phyloP scores from a whole-genome alignment of 768 basidiomycete species.

The Piloderma croceum region DNA sequence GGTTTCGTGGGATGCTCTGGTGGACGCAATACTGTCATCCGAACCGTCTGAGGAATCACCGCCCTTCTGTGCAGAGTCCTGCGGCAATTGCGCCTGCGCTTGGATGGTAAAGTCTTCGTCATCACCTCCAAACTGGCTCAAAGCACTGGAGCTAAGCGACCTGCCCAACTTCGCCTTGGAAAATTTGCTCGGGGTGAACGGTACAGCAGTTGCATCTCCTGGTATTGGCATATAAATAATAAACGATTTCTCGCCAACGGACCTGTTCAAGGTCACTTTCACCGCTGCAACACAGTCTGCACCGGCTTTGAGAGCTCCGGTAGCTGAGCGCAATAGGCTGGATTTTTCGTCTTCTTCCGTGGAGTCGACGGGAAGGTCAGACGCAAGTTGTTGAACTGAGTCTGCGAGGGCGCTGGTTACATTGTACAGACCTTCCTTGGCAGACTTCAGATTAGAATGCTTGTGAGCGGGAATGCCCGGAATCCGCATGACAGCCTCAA shows the following conservation, averaged over 20 bases:
- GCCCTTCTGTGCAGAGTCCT: slow-evolving; percentile 20
- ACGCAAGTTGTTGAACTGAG: slow-evolving; percentile 74
- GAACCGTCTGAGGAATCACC: slow-evolving; percentile 44
- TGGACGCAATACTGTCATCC: slow-evolving; percentile 42
- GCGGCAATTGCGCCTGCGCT: slow-evolving; percentile 34
- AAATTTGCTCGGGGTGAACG: slow-evolving; percentile 47
- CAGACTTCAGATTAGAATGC: slow-evolving; percentile 56
- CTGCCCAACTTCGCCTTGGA: slow-evolving; percentile 32
- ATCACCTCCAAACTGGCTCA: slow-evolving; percentile 37
- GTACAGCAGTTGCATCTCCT: slow-evolving; percentile 38
- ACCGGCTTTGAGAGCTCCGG: slow-evolving; percentile 79
- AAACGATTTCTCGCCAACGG: slow-evolving; percentile 56
- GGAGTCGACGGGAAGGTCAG: slow-evolving; percentile 36
- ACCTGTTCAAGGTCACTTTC: slow-evolving; percentile 70
- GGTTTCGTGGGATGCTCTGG: slow-evolving; percentile 47
- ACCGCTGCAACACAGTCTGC: slow-evolving; percentile 86
- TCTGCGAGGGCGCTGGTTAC: slow-evolving; percentile 85
- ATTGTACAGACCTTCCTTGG: slow-evolving; percentile 79
- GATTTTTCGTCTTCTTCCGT: slow-evolving; percentile 83
- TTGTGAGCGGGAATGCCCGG: slow-evolving; percentile 62
- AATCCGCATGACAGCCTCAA: slow-evolving; percentile 81
- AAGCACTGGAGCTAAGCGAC: slow-evolving; percentile 30
- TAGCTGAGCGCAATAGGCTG: slow-evolving; percentile 75
- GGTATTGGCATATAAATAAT: slow-evolving; percentile 55
- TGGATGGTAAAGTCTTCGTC: slow-evolving; percentile 64